These are phyloP conservation scores for Wolfiporia cocos DNA, from an alignment of 1,284 basidiomycete genomes.

Conservation along the genomic window DNA sequence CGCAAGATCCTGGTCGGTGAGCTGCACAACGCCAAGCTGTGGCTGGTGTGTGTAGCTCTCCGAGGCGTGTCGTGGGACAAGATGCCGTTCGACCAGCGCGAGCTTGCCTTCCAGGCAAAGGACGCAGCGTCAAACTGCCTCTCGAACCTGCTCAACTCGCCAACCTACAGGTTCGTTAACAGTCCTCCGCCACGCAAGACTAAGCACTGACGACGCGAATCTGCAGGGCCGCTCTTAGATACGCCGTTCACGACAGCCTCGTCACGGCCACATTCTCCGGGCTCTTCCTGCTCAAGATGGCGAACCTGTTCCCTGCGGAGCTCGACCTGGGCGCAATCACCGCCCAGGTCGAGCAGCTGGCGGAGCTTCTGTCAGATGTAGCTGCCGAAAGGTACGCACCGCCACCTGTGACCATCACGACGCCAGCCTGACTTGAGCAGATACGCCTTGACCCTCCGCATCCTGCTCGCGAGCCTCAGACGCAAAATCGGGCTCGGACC, in stretches of 20 bases:
- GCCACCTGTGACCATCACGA: background rate
- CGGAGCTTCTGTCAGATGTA: constrained; percentile 77
- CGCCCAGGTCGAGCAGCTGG: constrained; percentile 77
- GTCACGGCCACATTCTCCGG: constrained; percentile 91
- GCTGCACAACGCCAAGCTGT: constrained; percentile 86
- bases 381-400: constrained; percentile 69
- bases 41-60: constrained; percentile 89
- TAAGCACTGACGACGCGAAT: too few species aligned
- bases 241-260: constrained; percentile 90
- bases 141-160: constrained; percentile 71
- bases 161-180: constrained; percentile 58
- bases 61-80: constrained; percentile 91
- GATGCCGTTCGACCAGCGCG: constrained; percentile 89
- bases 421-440: constrained; percentile 28
- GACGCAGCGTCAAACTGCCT: constrained; percentile 85
- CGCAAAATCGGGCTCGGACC: constrained; percentile 74
- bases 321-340: constrained; percentile 72
- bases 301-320: constrained; percentile 77
- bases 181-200: background rate
- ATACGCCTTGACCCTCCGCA: constrained; percentile 82
- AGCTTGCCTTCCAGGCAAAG: constrained; percentile 91
- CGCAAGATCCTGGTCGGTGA: constrained; percentile 85
- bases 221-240: constrained; percentile 72
- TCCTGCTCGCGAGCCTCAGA: constrained; percentile 86
- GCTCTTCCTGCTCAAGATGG: constrained; percentile 89